A percentile compares a stretch with the other conserved stretches of the same genome.
Evolutionary conservation across 306 rosid species (phyloP).

Genomic region (Trifolium repens): DNA sequence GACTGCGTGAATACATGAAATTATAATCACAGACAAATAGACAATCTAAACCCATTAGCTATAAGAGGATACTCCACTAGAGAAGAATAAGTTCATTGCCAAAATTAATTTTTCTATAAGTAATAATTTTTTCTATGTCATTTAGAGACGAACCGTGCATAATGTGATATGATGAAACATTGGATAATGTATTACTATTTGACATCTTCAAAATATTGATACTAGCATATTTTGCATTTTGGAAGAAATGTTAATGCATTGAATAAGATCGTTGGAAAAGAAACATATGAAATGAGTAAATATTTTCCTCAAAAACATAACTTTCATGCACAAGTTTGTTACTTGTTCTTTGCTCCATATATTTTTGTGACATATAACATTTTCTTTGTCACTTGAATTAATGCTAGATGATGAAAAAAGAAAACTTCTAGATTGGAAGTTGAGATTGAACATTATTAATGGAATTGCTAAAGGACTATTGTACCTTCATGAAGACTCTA

Average conservation of each 20-base stretch:
- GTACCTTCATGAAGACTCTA: constrained; percentile 62
- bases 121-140: background rate
- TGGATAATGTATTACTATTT: no score
- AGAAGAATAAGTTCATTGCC: background rate
- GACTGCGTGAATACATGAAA: no score
- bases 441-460: constrained; percentile 41
- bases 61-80: background rate
- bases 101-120: background rate
- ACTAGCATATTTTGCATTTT: no score
- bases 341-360: no score
- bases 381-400: background rate
- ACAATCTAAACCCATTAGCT: no score
- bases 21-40: no score
- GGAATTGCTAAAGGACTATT: constrained; percentile 62
- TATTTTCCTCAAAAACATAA: background rate
- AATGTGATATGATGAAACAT: no score
- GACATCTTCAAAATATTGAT: no score
- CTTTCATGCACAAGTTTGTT: no score
- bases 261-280: constrained; percentile 1
- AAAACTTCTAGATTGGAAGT: constrained; percentile 48
- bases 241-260: no score
- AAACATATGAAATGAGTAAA: background rate
- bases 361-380: background rate
- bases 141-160: no score
- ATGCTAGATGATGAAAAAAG: constrained; percentile 46